Evolutionary conservation across 805 yeast genomes (phyloP), one percentile per base, ranked within the genome.

Genomic region (Pichia rugopelliculosa): DNA sequence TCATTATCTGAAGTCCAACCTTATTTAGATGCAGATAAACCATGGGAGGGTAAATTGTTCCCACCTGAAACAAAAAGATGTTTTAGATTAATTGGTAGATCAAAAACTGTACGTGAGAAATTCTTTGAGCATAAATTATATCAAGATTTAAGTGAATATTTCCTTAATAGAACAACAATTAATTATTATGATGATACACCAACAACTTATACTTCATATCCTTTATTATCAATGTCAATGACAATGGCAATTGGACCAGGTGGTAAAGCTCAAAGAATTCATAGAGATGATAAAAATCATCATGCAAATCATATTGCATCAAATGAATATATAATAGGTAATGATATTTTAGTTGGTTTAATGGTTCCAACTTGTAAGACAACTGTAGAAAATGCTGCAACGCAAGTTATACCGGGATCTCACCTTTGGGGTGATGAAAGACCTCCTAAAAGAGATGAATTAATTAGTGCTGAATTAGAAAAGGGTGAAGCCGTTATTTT

Each of bases 331-430:
- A 23, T 41, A 3, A 30, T 47, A 21, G 56, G 55, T n/a, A 46
- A 50, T 26, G 60, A 56, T 43, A 41, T 56, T 2, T 27, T 48
- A 18, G 42, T 56, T 13, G 60, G 60, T 6, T 40, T 50, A 11
- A 45, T 51, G 46, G 51, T 56, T 18, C 59, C 55, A n/a, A 49
- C 54, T 5, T 49, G 51, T 39, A 46, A 47, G 7, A 55, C 64
- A 20, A 62, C 62, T 3, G 53, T 52, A 26, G 62, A 45, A 25
- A 62, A 62, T 50, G 66, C 61, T 15, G 66, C 66, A n/a, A 62
- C 67, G 3, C 53, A 60, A 42, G 51, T 59, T 6, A 58, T 62
- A 39, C 65, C 66, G 6, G 65, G 66, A 3, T 59, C 65, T 17
- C 66, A 62, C 48, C 50, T 62, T n/a, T 62, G 66, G 66, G 65